phyloP scores from a whole-genome alignment of 192 early-diverging fungal species.

The Hyaloraphidium curvatum region DNA sequence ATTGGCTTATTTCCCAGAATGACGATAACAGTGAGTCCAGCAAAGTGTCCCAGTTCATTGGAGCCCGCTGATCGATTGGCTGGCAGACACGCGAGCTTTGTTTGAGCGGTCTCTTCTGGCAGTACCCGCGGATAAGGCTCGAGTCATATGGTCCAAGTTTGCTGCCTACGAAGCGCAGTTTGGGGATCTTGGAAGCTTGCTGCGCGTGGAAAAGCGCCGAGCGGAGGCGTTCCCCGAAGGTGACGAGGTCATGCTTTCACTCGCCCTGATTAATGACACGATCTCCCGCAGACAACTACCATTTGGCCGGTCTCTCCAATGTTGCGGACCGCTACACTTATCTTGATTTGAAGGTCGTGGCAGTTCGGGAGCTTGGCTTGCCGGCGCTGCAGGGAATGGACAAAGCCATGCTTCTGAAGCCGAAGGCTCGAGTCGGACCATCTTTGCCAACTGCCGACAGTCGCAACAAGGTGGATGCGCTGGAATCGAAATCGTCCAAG shows the following conservation, averaged over 20 bases:
- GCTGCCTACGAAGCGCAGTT: conserved; percentile 71
- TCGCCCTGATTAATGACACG: background rate
- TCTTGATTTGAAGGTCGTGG: conserved; percentile 51
- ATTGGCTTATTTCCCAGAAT: conserved; percentile 69
- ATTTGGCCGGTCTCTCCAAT: conserved; percentile 1
- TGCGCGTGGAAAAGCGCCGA: conserved; percentile 57
- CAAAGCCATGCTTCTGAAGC: background rate
- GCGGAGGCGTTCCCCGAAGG: conserved; percentile 50
- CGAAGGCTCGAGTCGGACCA: background rate
- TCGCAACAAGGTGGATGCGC: background rate
- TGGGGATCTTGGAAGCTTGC: conserved; percentile 57
- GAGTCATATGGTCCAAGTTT: conserved; percentile 62
- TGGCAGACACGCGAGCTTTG: conserved; percentile 55
- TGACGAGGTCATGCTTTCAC: conserved; percentile 13
- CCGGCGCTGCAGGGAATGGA: conserved; percentile 18
- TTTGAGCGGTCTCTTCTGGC: conserved; percentile 73
- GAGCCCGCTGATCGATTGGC: background rate
- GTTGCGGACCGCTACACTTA: conserved; percentile 56
- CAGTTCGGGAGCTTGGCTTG: conserved; percentile 53
- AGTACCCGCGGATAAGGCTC: conserved; percentile 43
- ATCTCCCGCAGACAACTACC: conserved; percentile 8
- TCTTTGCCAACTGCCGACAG: background rate
- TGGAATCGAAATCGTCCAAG: background rate
- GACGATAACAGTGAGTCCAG: conserved; percentile 60
- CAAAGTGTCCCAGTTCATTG: background rate